These are phyloP conservation scores for Fusarium sp. DNA, from an alignment of 2,329 filamentous ascomycete species.

Conservation along the genomic window DNA sequence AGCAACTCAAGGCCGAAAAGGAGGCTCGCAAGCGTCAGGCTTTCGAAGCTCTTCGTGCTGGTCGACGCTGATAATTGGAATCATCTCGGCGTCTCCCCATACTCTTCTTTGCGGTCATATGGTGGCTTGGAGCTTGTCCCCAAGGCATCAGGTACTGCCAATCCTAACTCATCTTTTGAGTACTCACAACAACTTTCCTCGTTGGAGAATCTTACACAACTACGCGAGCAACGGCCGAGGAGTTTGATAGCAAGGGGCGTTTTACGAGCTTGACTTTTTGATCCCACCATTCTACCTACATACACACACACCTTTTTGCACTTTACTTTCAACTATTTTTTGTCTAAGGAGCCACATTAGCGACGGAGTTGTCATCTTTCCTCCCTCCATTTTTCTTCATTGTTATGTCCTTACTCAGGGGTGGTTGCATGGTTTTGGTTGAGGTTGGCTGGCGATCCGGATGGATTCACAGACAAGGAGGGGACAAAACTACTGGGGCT, in stretches of 20 bases:
- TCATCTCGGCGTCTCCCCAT: not conserved
- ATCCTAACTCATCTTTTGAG: not conserved
- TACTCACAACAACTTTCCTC: not conserved
- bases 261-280: constrained; percentile 24
- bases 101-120: not conserved
- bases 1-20: constrained; percentile 70
- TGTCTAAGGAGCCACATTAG: constrained; percentile 48
- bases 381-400: not conserved
- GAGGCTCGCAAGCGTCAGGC: constrained; percentile 62
- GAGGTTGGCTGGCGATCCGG: constrained; percentile 12
- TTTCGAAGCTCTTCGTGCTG: constrained; percentile 50
- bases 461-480: constrained; percentile 5
- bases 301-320: constrained; percentile 3
- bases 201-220: constrained; percentile 8
- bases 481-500: constrained; percentile 1
- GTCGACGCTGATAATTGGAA: constrained; percentile 43
- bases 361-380: constrained; percentile 51
- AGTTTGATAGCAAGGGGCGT: constrained; percentile 33
- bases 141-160: not conserved
- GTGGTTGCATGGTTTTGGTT: constrained; percentile 31
- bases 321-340: constrained; percentile 17
- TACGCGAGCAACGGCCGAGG: constrained; percentile 35
- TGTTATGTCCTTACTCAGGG: constrained; percentile 1
- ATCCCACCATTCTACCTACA: not conserved
- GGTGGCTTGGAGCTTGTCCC: not conserved